Evolutionary conservation across 495 filamentous ascomycete species (phyloP), one percentile per base, ranked within the genome.

Genomic region (Aspergillus haitiensis): DNA sequence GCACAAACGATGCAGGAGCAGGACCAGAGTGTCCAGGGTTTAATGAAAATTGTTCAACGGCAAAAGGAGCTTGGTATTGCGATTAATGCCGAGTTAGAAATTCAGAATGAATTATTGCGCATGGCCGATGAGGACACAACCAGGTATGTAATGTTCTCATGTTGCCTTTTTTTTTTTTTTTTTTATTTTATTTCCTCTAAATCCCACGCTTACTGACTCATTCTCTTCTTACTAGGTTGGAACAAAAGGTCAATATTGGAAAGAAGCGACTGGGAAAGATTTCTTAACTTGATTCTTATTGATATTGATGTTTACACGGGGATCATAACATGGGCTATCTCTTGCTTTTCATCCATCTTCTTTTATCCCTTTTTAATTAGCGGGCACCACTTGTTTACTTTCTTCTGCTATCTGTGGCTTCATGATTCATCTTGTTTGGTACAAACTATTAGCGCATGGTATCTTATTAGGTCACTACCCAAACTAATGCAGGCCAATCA

Each of bases 61-160:
- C 91, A 97, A 81, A 87, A 82, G 74, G 90, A 96, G 78, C 85
- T 98, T 77, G 94, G 92, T 0, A 73, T 89, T 49, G 83, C 84
- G 46, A 97, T 98, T 61, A 83, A 93, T 66, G 84, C 89, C 60
- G 95, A 98, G 76, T 75, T 98, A 67, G 85, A 87, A 66, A 70
- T 87, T 55, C 94, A 98, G 79, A 93, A 88, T 68, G 84, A 88
- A 65, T 82, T 96, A 84, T 74, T 98, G 63, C 82, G 81, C 31
- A 63, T 88, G 71, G 67, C 93, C 37, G 88, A 93, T 71, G 80
- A 88, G 67, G 91, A 96, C 78, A 83, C 84, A 5, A 86, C 88
- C 59, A 73, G 78, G 80, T 82, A 70, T 59, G 78, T 77, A 32
- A 60, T 52, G 32, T 33, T 50, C 48, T 44, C 49, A 21, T 33